phyloP scores from a whole-genome alignment of 345 rosid genomes.

The Lumnitzera littorea region DNA sequence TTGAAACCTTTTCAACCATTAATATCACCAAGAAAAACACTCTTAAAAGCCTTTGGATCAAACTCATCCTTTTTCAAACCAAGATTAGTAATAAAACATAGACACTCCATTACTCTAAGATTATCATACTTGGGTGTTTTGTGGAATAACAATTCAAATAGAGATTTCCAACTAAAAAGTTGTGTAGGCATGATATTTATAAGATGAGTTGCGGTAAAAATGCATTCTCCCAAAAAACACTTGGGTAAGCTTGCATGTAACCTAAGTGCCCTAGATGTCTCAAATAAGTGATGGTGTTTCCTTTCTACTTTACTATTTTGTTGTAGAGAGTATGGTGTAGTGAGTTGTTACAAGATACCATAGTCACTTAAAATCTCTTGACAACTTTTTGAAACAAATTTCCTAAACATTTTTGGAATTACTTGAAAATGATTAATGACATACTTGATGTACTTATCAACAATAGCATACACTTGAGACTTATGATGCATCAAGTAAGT shows the following conservation, averaged over 20 bases:
- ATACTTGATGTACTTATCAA: no score
- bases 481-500: no score
- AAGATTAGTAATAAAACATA: background rate
- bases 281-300: background rate
- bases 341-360: no score
- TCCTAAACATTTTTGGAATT: no score
- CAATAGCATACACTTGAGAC: no score
- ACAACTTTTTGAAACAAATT: no score
- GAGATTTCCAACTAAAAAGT: background rate
- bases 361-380: no score
- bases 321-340: no score
- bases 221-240: background rate
- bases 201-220: background rate
- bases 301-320: background rate
- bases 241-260: background rate
- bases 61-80: background rate
- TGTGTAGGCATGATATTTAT: background rate
- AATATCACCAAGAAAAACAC: no score
- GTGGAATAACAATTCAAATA: background rate
- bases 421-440: no score
- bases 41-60: background rate
- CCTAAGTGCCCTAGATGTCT: background rate
- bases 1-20: no score
- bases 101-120: background rate
- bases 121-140: background rate